Evolutionary conservation across 495 filamentous ascomycete species (phyloP).

Genomic region (Penicillium samsonianum): DNA sequence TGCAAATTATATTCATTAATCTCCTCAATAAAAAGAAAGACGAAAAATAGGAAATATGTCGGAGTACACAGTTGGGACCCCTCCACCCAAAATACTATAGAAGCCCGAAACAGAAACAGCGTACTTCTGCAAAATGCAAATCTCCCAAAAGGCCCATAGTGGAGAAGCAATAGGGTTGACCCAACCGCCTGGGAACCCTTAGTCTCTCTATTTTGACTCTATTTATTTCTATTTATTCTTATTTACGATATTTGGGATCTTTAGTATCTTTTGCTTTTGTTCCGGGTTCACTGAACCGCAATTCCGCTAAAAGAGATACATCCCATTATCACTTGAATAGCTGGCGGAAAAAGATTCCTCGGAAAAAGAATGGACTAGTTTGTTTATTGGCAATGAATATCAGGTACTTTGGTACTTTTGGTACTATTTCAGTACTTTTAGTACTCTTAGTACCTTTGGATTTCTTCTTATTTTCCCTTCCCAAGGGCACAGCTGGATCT

Average conservation of each 20-base stretch:
- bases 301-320: neutral
- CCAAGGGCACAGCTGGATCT: too few relatives aligned
- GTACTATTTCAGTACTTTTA: too few relatives aligned
- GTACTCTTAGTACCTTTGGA: too few relatives aligned
- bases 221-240: neutral
- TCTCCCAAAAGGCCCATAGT: constrained; percentile 5
- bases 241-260: neutral
- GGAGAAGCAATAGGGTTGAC: constrained; percentile 26
- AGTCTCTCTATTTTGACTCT: neutral
- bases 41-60: too few relatives aligned
- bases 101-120: neutral
- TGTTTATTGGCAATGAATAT: neutral
- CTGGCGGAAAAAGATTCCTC: neutral
- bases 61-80: neutral
- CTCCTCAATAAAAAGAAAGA: neutral
- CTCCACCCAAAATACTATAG: neutral
- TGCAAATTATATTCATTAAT: neutral
- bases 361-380: neutral
- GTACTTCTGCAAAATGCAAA: constrained; percentile 12
- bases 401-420: neutral
- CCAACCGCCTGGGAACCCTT: constrained; percentile 25
- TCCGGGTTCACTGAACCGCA: neutral
- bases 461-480: too few relatives aligned
- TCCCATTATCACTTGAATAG: neutral
- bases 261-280: neutral